Percentiles rank a stretch among this genome's conserved stretches.
phyloP scores from a whole-genome alignment of 148 eudicot genomes.

The Rhododendron ovatum region DNA sequence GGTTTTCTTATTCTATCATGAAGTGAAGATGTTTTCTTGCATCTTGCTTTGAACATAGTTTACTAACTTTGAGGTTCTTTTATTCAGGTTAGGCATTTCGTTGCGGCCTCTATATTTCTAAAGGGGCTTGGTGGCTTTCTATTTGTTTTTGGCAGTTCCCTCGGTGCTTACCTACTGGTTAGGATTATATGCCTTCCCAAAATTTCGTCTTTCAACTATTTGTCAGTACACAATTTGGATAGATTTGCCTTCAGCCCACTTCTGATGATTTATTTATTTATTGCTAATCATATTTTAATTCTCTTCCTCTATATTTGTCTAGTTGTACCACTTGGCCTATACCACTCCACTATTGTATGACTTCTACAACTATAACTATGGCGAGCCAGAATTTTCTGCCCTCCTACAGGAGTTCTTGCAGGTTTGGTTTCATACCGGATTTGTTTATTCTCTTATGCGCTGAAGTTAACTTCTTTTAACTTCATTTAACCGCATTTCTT shows the following conservation, averaged over 20 bases:
- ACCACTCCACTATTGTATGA: conserved; percentile 48
- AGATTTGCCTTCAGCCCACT: not conserved
- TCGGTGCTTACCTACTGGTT: conserved; percentile 80
- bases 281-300: not conserved
- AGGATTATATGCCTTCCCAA: conserved; percentile 8
- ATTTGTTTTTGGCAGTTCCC: conserved; percentile 63
- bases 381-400: conserved; percentile 34
- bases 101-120: conserved; percentile 45
- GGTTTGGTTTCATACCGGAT: conserved; percentile 27
- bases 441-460: not conserved
- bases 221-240: not conserved
- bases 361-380: conserved; percentile 48
- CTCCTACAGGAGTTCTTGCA: conserved; percentile 45
- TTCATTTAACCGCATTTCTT: conserved; percentile 5
- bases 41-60: not conserved
- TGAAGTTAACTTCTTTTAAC: not conserved
- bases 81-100: conserved; percentile 55
- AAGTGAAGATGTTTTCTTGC: not conserved
- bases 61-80: not conserved
- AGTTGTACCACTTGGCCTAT: conserved; percentile 48
- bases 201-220: not conserved
- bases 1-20: not conserved
- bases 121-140: conserved; percentile 71
- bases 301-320: not conserved
- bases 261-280: not conserved